Conservation (phyloP, 1,284 basidiomycete species). For the Earliella scabrosa region DNA sequence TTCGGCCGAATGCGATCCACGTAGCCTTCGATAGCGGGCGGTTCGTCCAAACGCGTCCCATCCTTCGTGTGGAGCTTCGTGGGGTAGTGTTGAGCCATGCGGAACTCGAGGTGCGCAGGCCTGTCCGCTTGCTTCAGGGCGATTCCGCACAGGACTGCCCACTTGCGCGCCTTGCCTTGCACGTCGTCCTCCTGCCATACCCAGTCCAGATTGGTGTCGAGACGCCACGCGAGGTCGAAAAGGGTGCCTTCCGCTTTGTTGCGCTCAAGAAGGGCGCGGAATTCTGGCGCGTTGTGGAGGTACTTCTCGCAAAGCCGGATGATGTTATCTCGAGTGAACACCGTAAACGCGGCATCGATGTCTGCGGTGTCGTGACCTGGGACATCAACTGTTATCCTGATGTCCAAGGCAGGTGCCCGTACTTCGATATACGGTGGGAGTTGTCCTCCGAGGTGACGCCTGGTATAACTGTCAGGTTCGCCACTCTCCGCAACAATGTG, state of each 20-base stretch:
- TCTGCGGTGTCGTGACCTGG: constrained; percentile 48
- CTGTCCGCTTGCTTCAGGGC: constrained; percentile 62
- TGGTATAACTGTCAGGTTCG: constrained; percentile 31
- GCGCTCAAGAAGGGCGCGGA: constrained; percentile 61
- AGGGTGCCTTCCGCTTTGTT: constrained; percentile 57
- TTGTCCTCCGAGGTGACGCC: constrained; percentile 61
- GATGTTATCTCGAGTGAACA: constrained; percentile 65
- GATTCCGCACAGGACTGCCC: constrained; percentile 76
- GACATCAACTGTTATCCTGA: constrained; percentile 67
- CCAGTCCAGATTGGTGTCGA: constrained; percentile 79
- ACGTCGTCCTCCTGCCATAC: constrained; percentile 73
- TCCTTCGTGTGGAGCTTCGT: constrained; percentile 57
- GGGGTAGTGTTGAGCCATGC: constrained; percentile 69
- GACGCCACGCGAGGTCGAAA: constrained; percentile 80
- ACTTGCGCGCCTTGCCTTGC: constrained; percentile 62
- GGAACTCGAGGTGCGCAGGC: constrained; percentile 70
- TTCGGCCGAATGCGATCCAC: constrained; percentile 72
- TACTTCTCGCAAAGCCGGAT: constrained; percentile 60
- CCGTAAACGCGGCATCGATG: constrained; percentile 41
- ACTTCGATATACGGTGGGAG: constrained; percentile 52
- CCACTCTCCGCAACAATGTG: neutral
- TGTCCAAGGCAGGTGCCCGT: constrained; percentile 52
- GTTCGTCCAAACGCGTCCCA: constrained; percentile 65
- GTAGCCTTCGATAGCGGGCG: constrained; percentile 81
- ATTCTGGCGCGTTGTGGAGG: constrained; percentile 59